These are phyloP conservation scores for Colletotrichum neosansevieriae DNA, from an alignment of 2,329 filamentous ascomycete species.

Conservation along the genomic window DNA sequence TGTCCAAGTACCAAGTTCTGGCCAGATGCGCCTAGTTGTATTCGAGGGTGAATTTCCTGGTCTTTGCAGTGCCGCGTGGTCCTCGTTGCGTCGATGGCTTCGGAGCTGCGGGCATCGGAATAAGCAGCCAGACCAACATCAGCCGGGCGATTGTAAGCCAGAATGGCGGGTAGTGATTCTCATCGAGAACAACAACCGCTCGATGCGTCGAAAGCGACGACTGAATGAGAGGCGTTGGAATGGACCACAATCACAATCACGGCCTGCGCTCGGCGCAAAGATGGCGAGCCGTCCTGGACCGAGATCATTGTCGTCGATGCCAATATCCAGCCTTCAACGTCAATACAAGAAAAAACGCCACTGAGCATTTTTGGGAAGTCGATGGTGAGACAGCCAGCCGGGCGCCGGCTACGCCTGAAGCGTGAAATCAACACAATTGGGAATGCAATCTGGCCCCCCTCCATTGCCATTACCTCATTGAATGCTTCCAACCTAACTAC, in stretches of 20 bases:
- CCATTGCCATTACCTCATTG: conserved; percentile 8
- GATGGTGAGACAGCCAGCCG: background rate
- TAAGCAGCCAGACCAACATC: background rate
- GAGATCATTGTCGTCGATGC: background rate
- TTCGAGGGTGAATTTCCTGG: background rate
- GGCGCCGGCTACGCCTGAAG: background rate
- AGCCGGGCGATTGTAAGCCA: background rate
- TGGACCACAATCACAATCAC: too few relatives aligned
- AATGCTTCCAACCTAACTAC: too few relatives aligned
- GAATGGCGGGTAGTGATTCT: too few relatives aligned
- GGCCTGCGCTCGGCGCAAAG: background rate
- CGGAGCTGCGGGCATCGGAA: conserved; percentile 5
- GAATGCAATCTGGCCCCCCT: conserved; percentile 10
- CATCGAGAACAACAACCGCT: too few relatives aligned
- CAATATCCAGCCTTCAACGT: too few relatives aligned
- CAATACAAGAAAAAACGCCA: background rate
- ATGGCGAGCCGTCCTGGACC: background rate
- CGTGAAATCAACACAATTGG: background rate
- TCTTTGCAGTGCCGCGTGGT: background rate
- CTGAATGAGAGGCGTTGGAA: background rate
- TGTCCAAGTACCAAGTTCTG: background rate
- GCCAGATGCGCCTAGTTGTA: background rate
- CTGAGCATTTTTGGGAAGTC: background rate
- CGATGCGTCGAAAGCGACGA: background rate
- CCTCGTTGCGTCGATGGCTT: background rate